Percentiles rank a stretch among this genome's conserved stretches.
phyloP scores from a whole-genome alignment of 2,329 filamentous ascomycete genomes.

The Amylocarpus encephaloides region DNA sequence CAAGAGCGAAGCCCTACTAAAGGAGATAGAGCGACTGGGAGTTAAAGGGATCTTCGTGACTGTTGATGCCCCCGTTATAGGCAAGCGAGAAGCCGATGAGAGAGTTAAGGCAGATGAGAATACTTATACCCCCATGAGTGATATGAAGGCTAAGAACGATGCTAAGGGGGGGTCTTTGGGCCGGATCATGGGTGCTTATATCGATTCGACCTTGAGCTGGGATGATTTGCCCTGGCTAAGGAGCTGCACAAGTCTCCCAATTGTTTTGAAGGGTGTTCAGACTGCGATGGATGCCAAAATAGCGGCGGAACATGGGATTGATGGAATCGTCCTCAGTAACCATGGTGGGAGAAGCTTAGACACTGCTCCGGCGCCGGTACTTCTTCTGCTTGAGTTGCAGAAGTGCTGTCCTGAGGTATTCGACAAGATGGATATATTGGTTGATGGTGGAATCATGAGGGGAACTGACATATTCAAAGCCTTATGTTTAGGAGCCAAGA shows the following conservation, averaged over 20 bases:
- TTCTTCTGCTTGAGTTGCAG: slow-evolving; percentile 57
- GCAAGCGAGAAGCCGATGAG: slow-evolving; percentile 46
- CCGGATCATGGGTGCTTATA: slow-evolving; percentile 48
- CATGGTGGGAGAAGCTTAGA: slow-evolving; percentile 58
- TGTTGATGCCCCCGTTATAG: slow-evolving; percentile 50
- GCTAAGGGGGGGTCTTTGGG: slow-evolving; percentile 48
- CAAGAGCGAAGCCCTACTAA: slow-evolving; percentile 45
- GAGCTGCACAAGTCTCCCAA: slow-evolving; percentile 45
- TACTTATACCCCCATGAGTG: slow-evolving; percentile 43
- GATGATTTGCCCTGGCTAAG: slow-evolving; percentile 60
- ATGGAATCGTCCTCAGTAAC: slow-evolving; percentile 65
- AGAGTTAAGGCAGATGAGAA: slow-evolving; percentile 41
- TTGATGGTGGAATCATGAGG: slow-evolving; percentile 59
- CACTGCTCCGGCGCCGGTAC: slow-evolving; percentile 46
- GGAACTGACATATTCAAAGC: slow-evolving; percentile 64
- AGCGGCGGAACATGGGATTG: slow-evolving; percentile 52
- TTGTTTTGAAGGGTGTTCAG: slow-evolving; percentile 68
- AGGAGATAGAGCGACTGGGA: slow-evolving; percentile 39
- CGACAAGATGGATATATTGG: slow-evolving; percentile 51
- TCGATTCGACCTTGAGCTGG: slow-evolving; percentile 55
- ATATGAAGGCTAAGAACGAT: slow-evolving; percentile 44
- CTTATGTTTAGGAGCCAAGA: slow-evolving; percentile 56
- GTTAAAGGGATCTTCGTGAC: slow-evolving; percentile 52
- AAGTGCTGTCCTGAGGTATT: slow-evolving; percentile 55
- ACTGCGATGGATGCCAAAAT: slow-evolving; percentile 55